Base-by-base conservation (phyloP, 352 stramenopile species). In the Pythium dissotocum region DNA sequence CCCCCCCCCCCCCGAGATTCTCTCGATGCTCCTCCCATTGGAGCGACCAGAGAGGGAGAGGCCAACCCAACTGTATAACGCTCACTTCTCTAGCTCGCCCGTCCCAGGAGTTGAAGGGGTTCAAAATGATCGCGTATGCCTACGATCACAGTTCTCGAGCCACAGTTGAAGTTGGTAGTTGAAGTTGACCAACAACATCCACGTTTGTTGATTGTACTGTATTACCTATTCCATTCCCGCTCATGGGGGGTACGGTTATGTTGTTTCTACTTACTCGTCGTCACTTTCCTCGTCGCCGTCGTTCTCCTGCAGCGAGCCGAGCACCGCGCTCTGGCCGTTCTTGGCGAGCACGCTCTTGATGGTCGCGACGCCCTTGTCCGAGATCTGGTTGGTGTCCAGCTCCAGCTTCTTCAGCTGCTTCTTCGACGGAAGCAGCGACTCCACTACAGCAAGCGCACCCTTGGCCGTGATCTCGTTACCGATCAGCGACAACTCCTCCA, bases 251-350 rank as follows among this genome's bases (percentile, higher is more conserved):
- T 44, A 5, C 10, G 6, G 18, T 26, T 26, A 28, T 54, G 48
- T 4, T n/a, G 7, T 18, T 21, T 6, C 38, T 55, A 10, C 16
- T 46, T 63, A 73, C 44, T 77, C 70, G 54, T 77, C 70, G 61
- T 87, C 77, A 69, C 78, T 86, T 59, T 91, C 85, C 24, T 88
- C 80, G 55, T 93, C 85, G 36, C 83, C 82, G 59, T 91, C 85
- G 70, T 96, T 96, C 52, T 96, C 88, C 57, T 93, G 69, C n/a
- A 96, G 76, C 55, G 83, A 87, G 46, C 84, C 87, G 4, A 96
- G 78, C 32, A 88, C 76, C 6, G 59, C 56, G n/a, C 57, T 61
- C 60, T 89, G 90, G 35, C 82, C 82, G 35, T 79, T 68, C 16
- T 67, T 67, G 10, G 70, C 68, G 2, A 96, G 73, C 2, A 82